A percentile compares a stretch with the other conserved stretches of the same genome.
Conservation (phyloP, 495 filamentous ascomycete genomes). For the Zalerion maritima region DNA sequence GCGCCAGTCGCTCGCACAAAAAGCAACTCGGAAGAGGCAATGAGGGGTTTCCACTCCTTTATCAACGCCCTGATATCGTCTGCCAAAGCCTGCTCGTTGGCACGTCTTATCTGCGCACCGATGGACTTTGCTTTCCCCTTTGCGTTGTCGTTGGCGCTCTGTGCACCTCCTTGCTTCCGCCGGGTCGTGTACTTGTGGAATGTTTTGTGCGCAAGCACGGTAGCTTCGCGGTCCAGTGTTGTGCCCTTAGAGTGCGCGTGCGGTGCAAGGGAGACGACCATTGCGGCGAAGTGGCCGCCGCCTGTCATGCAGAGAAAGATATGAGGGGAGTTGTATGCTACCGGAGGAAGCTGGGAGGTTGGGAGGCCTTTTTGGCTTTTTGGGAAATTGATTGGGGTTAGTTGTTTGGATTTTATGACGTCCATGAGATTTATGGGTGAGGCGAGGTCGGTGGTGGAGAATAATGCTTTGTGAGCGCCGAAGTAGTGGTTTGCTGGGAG, state of each 20-base stretch:
- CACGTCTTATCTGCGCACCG: conserved; percentile 73
- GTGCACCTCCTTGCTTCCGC: conserved; percentile 88
- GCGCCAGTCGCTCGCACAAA: conserved; percentile 83
- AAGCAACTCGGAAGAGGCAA: conserved; percentile 67
- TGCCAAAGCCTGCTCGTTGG: conserved; percentile 80
- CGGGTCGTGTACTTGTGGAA: conserved; percentile 96
- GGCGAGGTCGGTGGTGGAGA: conserved; percentile 53
- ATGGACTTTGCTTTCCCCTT: conserved; percentile 91
- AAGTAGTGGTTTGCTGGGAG: conserved; percentile 67
- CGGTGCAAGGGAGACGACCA: conserved; percentile 80
- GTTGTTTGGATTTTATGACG: conserved; percentile 56
- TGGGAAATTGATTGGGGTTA: conserved; percentile 45
- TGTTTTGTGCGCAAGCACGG: conserved; percentile 86
- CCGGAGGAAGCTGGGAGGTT: conserved; percentile 33
- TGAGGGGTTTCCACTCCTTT: conserved; percentile 64
- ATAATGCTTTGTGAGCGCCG: conserved; percentile 74
- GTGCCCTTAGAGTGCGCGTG: conserved; percentile 47
- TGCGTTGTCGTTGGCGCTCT: conserved; percentile 79
- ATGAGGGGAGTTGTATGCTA: conserved; percentile 50
- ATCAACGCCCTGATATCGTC: conserved; percentile 71
- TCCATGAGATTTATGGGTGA: conserved; percentile 49
- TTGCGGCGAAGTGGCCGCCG: conserved; percentile 91
- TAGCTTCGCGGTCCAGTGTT: conserved; percentile 57
- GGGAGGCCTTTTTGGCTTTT: conserved; percentile 30
- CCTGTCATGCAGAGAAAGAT: conserved; percentile 98